phyloP scores from a whole-genome alignment of 2,329 filamentous ascomycete species.

The Cadophora luteo-olivacea region DNA sequence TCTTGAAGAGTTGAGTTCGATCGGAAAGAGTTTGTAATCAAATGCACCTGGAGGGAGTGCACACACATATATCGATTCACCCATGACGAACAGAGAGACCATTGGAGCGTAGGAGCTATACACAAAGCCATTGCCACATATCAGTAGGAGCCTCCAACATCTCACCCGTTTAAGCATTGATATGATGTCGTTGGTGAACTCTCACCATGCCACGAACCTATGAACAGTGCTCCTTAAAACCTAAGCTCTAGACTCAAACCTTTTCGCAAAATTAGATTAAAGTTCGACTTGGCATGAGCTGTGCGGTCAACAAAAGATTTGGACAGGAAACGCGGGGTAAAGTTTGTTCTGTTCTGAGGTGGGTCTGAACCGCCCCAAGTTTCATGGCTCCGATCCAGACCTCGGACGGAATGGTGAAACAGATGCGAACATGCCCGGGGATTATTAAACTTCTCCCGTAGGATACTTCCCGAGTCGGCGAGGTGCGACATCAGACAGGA shows the following conservation, averaged over 20 bases:
- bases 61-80: background rate
- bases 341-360: background rate
- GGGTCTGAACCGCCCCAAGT: background rate
- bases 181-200: background rate
- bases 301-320: background rate
- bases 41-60: background rate
- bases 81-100: background rate
- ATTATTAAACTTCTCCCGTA: background rate
- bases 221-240: background rate
- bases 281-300: too few species aligned
- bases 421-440: background rate
- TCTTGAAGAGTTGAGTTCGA: conserved; percentile 1
- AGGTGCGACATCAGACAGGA: background rate
- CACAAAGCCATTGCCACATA: background rate
- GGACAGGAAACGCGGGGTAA: background rate
- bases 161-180: background rate
- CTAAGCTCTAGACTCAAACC: background rate
- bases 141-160: too few species aligned
- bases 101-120: background rate
- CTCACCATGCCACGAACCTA: background rate
- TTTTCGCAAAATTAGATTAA: too few species aligned
- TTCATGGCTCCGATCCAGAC: background rate
- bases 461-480: background rate
- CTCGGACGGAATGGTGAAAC: background rate
- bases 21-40: background rate